Percentiles rank a stretch among this genome's conserved stretches.
Evolutionary conservation across 495 filamentous ascomycete genomes (phyloP).

Genomic region (Penicillium robsamsonii): DNA sequence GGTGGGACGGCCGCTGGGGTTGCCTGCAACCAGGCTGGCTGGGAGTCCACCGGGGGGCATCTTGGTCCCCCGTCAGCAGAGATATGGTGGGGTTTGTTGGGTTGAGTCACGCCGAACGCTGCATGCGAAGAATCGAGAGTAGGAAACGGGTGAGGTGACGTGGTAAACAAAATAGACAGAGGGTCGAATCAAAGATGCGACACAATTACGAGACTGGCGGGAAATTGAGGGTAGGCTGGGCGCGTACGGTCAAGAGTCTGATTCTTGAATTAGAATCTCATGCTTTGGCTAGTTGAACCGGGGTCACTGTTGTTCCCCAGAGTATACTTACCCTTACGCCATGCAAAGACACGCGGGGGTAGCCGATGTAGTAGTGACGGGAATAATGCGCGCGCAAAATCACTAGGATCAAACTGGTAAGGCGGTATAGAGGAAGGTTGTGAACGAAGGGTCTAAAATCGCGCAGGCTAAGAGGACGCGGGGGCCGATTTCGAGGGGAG

Average conservation of each 20-base stretch:
- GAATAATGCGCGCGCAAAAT: conserved; percentile 9
- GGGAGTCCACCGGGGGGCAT: conserved; percentile 50
- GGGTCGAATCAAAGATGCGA: neutral
- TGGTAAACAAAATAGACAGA: neutral
- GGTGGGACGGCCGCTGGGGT: conserved; percentile 41
- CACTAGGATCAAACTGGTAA: neutral
- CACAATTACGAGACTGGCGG: neutral
- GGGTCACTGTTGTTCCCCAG: conserved; percentile 3
- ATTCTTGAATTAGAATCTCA: conserved; percentile 12
- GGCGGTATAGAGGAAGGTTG: conserved; percentile 6
- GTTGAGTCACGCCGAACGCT: conserved; percentile 18
- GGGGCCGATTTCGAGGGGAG: conserved; percentile 17
- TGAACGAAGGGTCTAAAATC: conserved; percentile 8
- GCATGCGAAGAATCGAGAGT: conserved; percentile 22
- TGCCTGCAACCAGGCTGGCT: conserved; percentile 50
- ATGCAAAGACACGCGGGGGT: conserved; percentile 20
- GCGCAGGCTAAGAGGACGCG: conserved; percentile 23
- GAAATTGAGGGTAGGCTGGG: conserved; percentile 5
- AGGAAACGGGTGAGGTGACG: conserved; percentile 1
- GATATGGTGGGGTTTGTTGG: conserved; percentile 5
- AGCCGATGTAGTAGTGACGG: neutral
- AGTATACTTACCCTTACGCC: conserved; percentile 25
- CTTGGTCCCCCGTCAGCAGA: conserved; percentile 33
- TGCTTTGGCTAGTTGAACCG: neutral
- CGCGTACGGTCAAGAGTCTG: conserved; percentile 9